Conservation (phyloP, 2,329 filamentous ascomycete species). For the Phialophora macrospora region DNA sequence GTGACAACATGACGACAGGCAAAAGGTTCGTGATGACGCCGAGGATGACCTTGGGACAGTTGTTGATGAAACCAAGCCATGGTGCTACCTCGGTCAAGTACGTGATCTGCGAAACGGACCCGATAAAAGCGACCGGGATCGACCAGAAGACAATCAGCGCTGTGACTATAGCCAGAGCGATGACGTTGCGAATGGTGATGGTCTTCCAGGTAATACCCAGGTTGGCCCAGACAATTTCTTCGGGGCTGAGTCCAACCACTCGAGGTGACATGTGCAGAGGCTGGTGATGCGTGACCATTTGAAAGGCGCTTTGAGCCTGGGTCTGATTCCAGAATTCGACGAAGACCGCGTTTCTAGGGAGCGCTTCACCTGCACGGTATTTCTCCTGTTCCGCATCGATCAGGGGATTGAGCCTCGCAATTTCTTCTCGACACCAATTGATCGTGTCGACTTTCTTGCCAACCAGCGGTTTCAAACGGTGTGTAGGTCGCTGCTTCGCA, state of each 20-base stretch:
- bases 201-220: constrained; percentile 87
- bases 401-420: constrained; percentile 74
- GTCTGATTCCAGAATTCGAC: constrained; percentile 85
- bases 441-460: constrained; percentile 95
- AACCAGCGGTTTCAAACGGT: constrained; percentile 72
- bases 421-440: constrained; percentile 79
- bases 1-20: constrained; percentile 75
- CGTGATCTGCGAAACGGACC: constrained; percentile 81
- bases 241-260: constrained; percentile 79
- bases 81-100: constrained; percentile 63
- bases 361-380: constrained; percentile 68
- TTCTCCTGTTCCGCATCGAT: constrained; percentile 70
- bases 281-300: constrained; percentile 84
- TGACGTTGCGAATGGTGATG: constrained; percentile 71
- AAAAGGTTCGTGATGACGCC: constrained; percentile 85
- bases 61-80: constrained; percentile 74
- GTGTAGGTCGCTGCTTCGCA: constrained; percentile 74
- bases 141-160: constrained; percentile 87
- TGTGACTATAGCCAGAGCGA: constrained; percentile 72
- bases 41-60: constrained; percentile 72
- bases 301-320: constrained; percentile 83
- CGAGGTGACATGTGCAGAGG: constrained; percentile 85
- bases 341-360: constrained; percentile 77
- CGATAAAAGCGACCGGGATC: constrained; percentile 76
- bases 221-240: constrained; percentile 85